Base-by-base conservation (phyloP, 208 protist species). In the Leishmania amazonensis region DNA sequence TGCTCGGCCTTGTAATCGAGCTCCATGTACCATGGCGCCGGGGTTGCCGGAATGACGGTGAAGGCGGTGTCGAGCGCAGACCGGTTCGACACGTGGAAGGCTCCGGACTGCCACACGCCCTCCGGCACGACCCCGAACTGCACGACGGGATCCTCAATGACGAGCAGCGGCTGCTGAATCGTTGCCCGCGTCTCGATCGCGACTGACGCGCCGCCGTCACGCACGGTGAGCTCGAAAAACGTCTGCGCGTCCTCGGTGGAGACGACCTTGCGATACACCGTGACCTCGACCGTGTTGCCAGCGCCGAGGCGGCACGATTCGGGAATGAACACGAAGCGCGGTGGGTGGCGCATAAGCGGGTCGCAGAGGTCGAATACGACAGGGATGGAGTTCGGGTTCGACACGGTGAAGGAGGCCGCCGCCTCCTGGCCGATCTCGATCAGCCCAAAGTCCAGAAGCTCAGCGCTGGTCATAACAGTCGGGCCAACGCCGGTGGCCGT, bases 181-280 rank as follows among this genome's bases (percentile, higher is more conserved):
- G 89, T 95, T 40, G 95, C 95, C 73, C 90, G 91, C 21, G 93
- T 96, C 83, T 96, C 95, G 58, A 98, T 91, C 15, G 92, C 93
- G 68, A 96, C 80, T 35, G 89, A 91, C 35, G 83, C 88, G 65
- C 92, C 91, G 68, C 92, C 94, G 53, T 89, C 90, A n/a, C 88
- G 90, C 38, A 97, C 91, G 9, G 88, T 87, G n/a, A 96, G 85
- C 83, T 96, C 93, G 84, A 98, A 96, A 83, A 94, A 96, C n/a
- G 91, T 94, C 84, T 96, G 91, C 76, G 90, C 87, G 54, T 95
- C 93, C n/a, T 90, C 90, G 21, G 86, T 77, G n/a, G 90, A 89
- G 57, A 96, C 86, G 35, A 87, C 95, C 62, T 95, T 91, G 80
- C 93, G 93, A 81, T 95, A 96, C 68, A 98, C 95, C n/a, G 95